A percentile compares a stretch with the other conserved stretches of the same genome.
These are phyloP conservation scores for Fusarium sp. DNA, from an alignment of 2,329 filamentous ascomycete genomes.

Conservation along the genomic window DNA sequence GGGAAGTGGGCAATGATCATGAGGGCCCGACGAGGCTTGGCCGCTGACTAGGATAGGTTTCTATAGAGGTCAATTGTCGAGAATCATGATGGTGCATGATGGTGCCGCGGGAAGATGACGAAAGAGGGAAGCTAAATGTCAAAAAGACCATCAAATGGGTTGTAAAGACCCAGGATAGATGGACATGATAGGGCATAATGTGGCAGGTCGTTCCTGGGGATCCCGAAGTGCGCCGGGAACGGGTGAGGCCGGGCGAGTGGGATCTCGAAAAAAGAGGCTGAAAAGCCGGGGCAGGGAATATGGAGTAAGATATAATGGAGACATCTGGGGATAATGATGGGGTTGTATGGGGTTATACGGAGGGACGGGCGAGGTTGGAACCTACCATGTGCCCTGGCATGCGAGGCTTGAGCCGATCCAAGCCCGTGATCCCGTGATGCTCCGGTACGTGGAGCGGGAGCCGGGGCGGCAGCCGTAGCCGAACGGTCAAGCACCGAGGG, in stretches of 20 bases:
- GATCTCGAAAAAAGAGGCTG: constrained; percentile 39
- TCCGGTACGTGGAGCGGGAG: constrained; percentile 41
- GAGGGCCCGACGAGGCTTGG: constrained; percentile 10
- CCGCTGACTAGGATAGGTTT: constrained; percentile 17
- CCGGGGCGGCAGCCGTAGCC: constrained; percentile 39
- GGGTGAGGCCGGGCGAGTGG: constrained; percentile 40
- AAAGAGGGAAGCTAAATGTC: constrained; percentile 31
- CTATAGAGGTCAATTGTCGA: constrained; percentile 28
- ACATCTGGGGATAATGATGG: constrained; percentile 19
- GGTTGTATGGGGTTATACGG: constrained; percentile 30
- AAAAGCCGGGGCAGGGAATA: constrained; percentile 38
- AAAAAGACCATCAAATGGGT: constrained; percentile 3
- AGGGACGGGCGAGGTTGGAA: constrained; percentile 20
- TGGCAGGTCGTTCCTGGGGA: constrained; percentile 41
- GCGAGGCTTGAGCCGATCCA: constrained; percentile 40
- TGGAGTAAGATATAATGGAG: constrained; percentile 36
- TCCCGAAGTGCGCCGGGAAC: constrained; percentile 41
- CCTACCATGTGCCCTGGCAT: constrained; percentile 12
- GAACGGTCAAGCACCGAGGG: constrained; percentile 36
- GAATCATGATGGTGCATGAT: constrained; percentile 38
- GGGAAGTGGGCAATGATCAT: constrained; percentile 17
- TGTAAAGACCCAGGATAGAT: constrained; percentile 11
- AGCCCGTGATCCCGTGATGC: constrained; percentile 44
- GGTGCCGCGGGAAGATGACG: constrained; percentile 35
- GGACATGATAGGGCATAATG: constrained; percentile 17